Evolutionary conservation across 345 rosid species (phyloP).

Genomic region (Nasturtium officinale): DNA sequence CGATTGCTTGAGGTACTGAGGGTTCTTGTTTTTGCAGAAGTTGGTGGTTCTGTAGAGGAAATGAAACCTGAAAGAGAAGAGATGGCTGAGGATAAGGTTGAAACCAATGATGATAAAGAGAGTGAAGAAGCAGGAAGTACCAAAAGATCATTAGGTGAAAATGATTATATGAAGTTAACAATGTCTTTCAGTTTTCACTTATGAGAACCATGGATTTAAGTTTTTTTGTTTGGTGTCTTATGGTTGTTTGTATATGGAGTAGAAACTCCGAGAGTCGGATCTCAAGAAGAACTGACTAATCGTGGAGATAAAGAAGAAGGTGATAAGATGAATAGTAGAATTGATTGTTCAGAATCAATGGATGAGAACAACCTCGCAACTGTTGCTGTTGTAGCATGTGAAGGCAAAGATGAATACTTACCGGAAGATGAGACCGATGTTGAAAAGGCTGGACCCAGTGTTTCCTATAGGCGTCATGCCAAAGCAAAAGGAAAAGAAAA

Average conservation of each 20-base stretch:
- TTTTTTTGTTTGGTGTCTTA: not conserved
- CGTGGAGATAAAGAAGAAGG: slow-evolving; percentile 38
- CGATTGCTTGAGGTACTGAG: not conserved
- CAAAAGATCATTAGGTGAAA: slow-evolving; percentile 44
- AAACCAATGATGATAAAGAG: slow-evolving; percentile 32
- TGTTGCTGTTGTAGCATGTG: slow-evolving; percentile 30
- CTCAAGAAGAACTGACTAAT: slow-evolving; percentile 33
- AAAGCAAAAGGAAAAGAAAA: slow-evolving; percentile 60
- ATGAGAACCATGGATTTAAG: slow-evolving; percentile 13
- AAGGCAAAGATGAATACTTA: slow-evolving; percentile 37
- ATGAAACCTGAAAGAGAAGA: slow-evolving; percentile 33
- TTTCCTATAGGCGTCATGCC: slow-evolving; percentile 36
- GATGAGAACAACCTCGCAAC: slow-evolving; percentile 56
- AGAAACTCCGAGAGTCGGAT: slow-evolving; percentile 44
- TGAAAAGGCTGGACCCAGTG: slow-evolving; percentile 41
- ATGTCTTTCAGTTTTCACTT: not conserved
- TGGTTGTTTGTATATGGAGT: slow-evolving; percentile 17
- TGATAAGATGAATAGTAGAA: slow-evolving; percentile 15
- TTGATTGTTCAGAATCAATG: slow-evolving; percentile 60
- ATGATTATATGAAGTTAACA: not conserved
- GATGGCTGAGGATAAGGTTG: slow-evolving; percentile 6
- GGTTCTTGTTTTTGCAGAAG: slow-evolving; percentile 42
- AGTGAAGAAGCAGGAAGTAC: slow-evolving; percentile 30
- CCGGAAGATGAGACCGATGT: slow-evolving; percentile 43
- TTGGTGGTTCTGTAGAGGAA: slow-evolving; percentile 36